Evolutionary conservation across 805 yeast species (phyloP).

Genomic region (Yamadazyma ubonensis): DNA sequence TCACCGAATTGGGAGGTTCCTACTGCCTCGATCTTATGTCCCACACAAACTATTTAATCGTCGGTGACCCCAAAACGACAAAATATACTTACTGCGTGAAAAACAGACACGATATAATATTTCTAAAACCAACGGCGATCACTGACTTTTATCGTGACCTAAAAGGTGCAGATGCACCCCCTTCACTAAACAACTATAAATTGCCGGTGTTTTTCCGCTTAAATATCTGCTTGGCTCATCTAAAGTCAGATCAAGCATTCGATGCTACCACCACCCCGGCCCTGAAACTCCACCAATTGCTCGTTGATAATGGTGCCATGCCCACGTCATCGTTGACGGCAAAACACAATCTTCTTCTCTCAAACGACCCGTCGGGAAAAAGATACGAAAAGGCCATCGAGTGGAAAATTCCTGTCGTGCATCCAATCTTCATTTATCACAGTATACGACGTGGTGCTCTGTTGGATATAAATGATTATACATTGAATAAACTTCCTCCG

Average conservation of each 20-base stretch:
- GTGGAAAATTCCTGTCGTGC: slow-evolving; percentile 52
- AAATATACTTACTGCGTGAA: slow-evolving; percentile 53
- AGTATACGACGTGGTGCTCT: slow-evolving; percentile 45
- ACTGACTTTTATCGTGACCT: slow-evolving; percentile 40
- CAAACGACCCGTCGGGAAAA: slow-evolving; percentile 51
- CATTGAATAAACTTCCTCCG: slow-evolving; percentile 21
- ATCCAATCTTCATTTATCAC: slow-evolving; percentile 52
- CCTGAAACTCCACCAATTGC: slow-evolving; percentile 18
- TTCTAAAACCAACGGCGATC: slow-evolving; percentile 51
- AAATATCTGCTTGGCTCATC: slow-evolving; percentile 45
- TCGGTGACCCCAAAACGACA: slow-evolving; percentile 57
- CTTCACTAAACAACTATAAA: slow-evolving; percentile 15
- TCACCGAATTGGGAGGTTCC: slow-evolving; percentile 58
- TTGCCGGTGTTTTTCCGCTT: slow-evolving; percentile 48
- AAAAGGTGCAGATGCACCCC: too few relatives aligned
- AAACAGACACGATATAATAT: slow-evolving; percentile 54
- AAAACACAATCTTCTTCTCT: slow-evolving; percentile 44
- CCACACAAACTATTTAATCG: slow-evolving; percentile 57
- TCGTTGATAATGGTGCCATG: slow-evolving; percentile 49
- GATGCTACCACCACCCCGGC: background rate
- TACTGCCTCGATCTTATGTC: slow-evolving; percentile 58
- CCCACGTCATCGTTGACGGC: slow-evolving; percentile 51
- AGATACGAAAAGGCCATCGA: slow-evolving; percentile 52
- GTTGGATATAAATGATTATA: slow-evolving; percentile 41
- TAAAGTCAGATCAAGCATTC: slow-evolving; percentile 19